Base-by-base conservation (phyloP, 257 asterid genomes). In the Voacanga thouarsii region DNA sequence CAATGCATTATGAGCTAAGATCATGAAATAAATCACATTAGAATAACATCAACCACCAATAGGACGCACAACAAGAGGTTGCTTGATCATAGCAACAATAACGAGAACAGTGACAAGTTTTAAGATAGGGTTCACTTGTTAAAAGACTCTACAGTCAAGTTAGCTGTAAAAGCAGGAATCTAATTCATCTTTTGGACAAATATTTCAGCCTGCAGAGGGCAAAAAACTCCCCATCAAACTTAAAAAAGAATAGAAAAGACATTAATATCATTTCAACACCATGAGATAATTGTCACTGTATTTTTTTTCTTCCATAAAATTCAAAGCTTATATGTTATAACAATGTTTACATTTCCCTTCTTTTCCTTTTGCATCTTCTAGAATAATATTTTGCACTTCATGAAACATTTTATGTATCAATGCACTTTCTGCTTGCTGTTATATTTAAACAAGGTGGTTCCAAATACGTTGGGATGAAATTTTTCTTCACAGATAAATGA, bases 111-210 rank as follows among this genome's bases (percentile, higher is more conserved):
- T 61, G 79, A 80, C 65, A 73, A 37, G 66, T 41, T 66, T 91
- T 89, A 93, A 39, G 98, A 91, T 75, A 95, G 86, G 51, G 98
- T 95, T 75, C 97, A 91, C 89, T 86, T 95, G 75, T 93, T 95
- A 87, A 91, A 93, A 74, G 98, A 93, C 81, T 93, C 98, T 59
- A 95, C 89, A 1, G 98, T 93, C 88, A 95, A 85, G 78, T 93
- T 95, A n/a, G 97, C 96, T 0, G 96, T 92, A 88, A 95, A 95
- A 70, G 97, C 98, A n/a, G 94, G 97, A 51, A 95, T 81, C 1
- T 97, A 91, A 64, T 90, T 95, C 95, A 95, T 87, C 90, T 92
- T 93, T 78, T 88, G 82, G 79, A 91, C 88, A 80, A 92, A 91
- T 77, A 95, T 87, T 75, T 95, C 98, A 70, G 90, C 96, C 97